A percentile compares a stretch with the other conserved stretches of the same genome.
phyloP scores from a whole-genome alignment of 2,329 filamentous ascomycete genomes.

The Pseudogymnoascus pannorum region DNA sequence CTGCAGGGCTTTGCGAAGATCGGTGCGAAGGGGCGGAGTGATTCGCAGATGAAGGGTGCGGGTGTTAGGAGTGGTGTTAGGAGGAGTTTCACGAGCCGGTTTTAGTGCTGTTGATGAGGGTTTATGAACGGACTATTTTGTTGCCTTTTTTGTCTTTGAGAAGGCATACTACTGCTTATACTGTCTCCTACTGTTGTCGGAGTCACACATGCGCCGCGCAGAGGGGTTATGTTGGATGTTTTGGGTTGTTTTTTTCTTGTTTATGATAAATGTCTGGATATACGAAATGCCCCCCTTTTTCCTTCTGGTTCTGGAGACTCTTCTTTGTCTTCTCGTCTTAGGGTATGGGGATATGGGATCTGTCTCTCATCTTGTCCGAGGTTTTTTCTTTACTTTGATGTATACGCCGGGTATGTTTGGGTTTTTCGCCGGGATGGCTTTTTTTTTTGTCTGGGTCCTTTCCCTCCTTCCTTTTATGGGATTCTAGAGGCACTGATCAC shows the following conservation, averaged over 20 bases:
- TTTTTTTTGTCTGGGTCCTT: too few relatives aligned
- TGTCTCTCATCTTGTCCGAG: background rate
- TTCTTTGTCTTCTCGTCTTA: background rate
- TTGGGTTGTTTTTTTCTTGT: background rate
- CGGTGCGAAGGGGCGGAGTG: slow-evolving; percentile 42
- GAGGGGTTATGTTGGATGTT: background rate
- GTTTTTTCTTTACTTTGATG: background rate
- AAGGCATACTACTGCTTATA: background rate
- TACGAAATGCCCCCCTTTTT: background rate
- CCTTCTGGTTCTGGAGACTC: background rate
- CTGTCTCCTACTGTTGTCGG: background rate
- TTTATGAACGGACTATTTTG: background rate
- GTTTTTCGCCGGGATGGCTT: too few relatives aligned
- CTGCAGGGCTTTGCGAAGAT: slow-evolving; percentile 72
- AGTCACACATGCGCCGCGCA: background rate
- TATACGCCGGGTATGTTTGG: background rate
- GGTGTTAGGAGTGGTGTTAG: slow-evolving; percentile 21
- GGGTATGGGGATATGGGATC: background rate
- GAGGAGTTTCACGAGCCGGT: slow-evolving; percentile 28
- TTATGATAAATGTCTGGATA: slow-evolving; percentile 4
- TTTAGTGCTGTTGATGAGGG: slow-evolving; percentile 16
- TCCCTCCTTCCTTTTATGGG: background rate
- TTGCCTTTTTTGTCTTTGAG: background rate
- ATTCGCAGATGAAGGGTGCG: slow-evolving; percentile 19
- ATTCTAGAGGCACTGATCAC: too few relatives aligned